Conservation (phyloP, 2,329 filamentous ascomycete genomes). For the Curvularia sp. region DNA sequence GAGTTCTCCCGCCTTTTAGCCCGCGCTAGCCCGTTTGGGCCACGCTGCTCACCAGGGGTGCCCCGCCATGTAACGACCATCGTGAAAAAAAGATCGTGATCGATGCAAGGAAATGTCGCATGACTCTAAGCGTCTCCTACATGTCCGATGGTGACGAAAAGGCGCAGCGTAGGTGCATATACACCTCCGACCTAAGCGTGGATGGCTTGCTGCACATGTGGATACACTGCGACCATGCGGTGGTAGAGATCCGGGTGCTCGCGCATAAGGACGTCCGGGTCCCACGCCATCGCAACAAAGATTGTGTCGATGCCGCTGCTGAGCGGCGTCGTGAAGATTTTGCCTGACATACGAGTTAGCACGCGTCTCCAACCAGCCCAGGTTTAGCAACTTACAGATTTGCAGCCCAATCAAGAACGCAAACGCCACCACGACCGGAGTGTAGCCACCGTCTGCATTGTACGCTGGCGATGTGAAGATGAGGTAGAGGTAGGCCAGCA, state of each 20-base stretch:
- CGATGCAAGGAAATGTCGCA: constrained; percentile 11
- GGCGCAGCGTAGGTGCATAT: neutral
- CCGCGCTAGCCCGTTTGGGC: constrained; percentile 32
- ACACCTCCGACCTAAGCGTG: constrained; percentile 55
- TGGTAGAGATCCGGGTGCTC: constrained; percentile 84
- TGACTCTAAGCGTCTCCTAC: constrained; percentile 12
- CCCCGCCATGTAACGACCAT: constrained; percentile 21
- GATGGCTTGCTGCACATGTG: constrained; percentile 80
- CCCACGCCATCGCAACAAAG: constrained; percentile 78
- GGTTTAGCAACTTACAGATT: constrained; percentile 66
- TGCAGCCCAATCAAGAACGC: constrained; percentile 90
- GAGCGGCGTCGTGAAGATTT: constrained; percentile 88
- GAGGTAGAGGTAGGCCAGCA: constrained; percentile 88
- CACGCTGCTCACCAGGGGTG: constrained; percentile 18
- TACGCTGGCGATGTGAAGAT: constrained; percentile 80
- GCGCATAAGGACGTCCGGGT: constrained; percentile 74
- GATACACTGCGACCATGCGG: constrained; percentile 81
- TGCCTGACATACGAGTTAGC: constrained; percentile 50
- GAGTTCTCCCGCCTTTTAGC: constrained; percentile 33
- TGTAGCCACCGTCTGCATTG: constrained; percentile 72
- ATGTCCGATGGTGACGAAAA: neutral
- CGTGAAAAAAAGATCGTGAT: constrained; percentile 21
- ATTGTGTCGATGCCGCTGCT: constrained; percentile 90
- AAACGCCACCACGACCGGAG: constrained; percentile 80
- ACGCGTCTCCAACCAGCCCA: neutral